Evolutionary conservation across 2,329 filamentous ascomycete genomes (phyloP), one percentile per base, ranked within the genome.

Genomic region (Domatiomyces globalis): DNA sequence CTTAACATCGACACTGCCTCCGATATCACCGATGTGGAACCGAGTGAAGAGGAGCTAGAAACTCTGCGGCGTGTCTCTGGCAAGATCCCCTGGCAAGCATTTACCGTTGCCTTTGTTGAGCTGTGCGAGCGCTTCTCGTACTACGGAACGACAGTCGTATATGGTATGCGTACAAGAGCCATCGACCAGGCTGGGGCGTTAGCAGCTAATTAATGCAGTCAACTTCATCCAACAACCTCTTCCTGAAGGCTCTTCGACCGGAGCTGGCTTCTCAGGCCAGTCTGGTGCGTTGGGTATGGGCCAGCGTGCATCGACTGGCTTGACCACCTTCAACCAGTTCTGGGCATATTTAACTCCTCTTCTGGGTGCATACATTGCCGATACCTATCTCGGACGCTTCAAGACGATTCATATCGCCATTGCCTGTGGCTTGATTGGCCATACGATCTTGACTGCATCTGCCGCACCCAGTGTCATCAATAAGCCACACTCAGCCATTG

Each of bases 341-440:
- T 81, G 79, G 67, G 74, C 77, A 46, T 81, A 80, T 59, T 54
- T 80, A 49, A 79, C 77, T 67, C 78, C 78, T 45, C 67, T 81
- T 12, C 56, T 75, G 9, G 79, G 79, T 56, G 77, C 73, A 9
- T 78, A 72, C 59, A 61, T 83, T 54, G 82, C 84, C 9, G 84
- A 88, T 67, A 76, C 80, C 57, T 82, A 81, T 62, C 74, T 78
- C 62, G 83, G 83, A 33, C 81, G 82, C 54, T 87, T 80, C 69
- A 74, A 76, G 58, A 85, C 83, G 20, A 85, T 87, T 59, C 73
- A 81, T 64, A 77, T 77, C 62, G 83, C 84, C 58, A 81, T 71
- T 42, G 71, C 69, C 8, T 72, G 84, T 52, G 81, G 82, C 20
- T 79, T 83, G 61, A 61, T 80, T 48, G 84, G 83, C 33, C 81